Percentiles rank a stretch among this genome's conserved stretches.
Conservation (phyloP, 129 eudicot genomes). For the Arctium lappa region DNA sequence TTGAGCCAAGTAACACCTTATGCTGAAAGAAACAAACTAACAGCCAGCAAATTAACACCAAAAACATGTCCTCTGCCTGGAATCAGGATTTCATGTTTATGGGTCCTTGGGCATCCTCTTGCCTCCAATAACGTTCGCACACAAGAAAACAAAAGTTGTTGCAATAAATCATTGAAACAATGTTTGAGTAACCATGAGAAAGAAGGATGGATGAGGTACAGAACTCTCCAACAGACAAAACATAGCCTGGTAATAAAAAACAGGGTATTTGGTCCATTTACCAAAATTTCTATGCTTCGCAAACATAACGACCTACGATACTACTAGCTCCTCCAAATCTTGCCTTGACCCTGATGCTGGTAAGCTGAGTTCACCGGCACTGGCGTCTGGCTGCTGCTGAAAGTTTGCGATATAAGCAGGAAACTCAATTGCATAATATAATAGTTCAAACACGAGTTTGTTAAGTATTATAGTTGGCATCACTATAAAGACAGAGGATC, state of each 20-base stretch:
- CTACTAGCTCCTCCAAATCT: background rate
- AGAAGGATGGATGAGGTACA: background rate
- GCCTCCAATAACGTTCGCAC: background rate
- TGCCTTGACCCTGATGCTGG: conserved; percentile 8
- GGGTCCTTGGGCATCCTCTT: background rate
- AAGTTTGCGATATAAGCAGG: conserved; percentile 2
- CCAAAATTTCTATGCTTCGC: conserved; percentile 12
- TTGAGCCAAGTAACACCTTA: too few species aligned
- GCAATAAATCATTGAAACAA: background rate
- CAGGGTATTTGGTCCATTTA: conserved; percentile 16
- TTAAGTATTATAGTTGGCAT: background rate
- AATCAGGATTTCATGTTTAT: too few species aligned
- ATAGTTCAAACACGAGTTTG: background rate
- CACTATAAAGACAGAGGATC: background rate
- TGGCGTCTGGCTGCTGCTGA: conserved; percentile 3
- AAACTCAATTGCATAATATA: background rate
- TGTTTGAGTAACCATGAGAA: conserved; percentile 1
- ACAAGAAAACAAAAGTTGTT: background rate
- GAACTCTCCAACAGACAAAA: background rate
- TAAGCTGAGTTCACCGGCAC: conserved; percentile 13
- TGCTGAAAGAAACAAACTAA: too few species aligned
- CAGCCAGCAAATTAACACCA: too few species aligned
- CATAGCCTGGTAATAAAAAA: conserved; percentile 6
- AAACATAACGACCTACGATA: conserved; percentile 11
- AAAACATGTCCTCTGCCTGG: too few species aligned